Evolutionary conservation across 345 rosid species (phyloP).

Genomic region (Pistacia atlantica): DNA sequence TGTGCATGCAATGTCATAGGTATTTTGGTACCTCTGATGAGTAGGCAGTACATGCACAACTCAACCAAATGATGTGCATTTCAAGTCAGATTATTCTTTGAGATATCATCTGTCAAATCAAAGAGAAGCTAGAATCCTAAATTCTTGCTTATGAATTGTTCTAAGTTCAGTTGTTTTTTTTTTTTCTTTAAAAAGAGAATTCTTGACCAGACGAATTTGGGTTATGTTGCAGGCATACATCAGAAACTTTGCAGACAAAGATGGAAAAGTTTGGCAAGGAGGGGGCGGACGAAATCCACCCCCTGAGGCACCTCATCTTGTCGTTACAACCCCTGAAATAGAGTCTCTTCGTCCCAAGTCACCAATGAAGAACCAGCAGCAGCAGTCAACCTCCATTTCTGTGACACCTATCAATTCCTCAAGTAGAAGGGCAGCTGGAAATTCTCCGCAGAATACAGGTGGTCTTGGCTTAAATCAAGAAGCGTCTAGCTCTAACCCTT

Average conservation of each 20-base stretch:
- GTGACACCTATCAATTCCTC: conserved; percentile 59
- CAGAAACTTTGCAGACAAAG: conserved; percentile 81
- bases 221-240: conserved; percentile 55
- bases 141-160: not conserved
- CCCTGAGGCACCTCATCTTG: conserved; percentile 88
- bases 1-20: not conserved
- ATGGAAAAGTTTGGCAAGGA: conserved; percentile 98
- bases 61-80: not conserved
- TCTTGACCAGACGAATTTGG: conserved; percentile 14
- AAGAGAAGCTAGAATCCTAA: not conserved
- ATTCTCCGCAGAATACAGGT: conserved; percentile 70
- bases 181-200: not conserved
- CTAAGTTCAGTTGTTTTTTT: not conserved
- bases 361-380: conserved; percentile 94
- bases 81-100: not conserved
- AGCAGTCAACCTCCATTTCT: conserved; percentile 63
- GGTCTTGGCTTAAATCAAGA: conserved; percentile 59
- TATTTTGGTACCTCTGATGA: not conserved
- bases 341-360: conserved; percentile 92
- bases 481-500: conserved; percentile 57
- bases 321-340: conserved; percentile 82
- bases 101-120: not conserved
- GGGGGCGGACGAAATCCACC: conserved; percentile 98
- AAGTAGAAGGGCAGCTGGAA: conserved; percentile 66
- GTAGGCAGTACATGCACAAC: not conserved